Base-by-base conservation (phyloP, 345 rosid genomes). In the Rubroshorea leprosula region DNA sequence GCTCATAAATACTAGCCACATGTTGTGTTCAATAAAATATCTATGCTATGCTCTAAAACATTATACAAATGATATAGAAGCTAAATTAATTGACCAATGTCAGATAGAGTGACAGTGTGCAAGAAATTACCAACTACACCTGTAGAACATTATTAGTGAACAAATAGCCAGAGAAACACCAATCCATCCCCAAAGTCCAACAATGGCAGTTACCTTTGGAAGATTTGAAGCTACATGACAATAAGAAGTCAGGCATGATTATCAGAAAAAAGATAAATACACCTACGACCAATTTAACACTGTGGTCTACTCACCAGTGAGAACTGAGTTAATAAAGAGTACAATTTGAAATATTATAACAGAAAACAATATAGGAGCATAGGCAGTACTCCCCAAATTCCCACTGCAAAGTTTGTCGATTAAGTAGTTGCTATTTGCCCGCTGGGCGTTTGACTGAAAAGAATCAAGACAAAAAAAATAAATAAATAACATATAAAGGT, bases 171-270 rank as follows among this genome's bases (percentile, higher is more conserved):
- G 57, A 62, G 97, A 83, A 64, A 89, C 78, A 68, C 83, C 71
- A 26, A 66, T 66, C 84, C 94, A 85, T 49, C 83, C 87, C 97
- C 97, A 89, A 55, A 89, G 72, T 59, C 91, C 99, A 76, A 78
- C 72, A 80, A 60, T 68, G 63, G 97, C 96, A 70, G 97, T 89
- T 55, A 89, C 74, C 77, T 76, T 87, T 29, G 99, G 77, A 72
- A 93, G 83, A 76, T 68, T 74, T 41, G 92, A 74, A 71, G 91
- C 97, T 93, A 66, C 61, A 73, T 24, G 25, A 35, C 67, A 62
- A 43, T 63, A 80, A 46, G 44, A 23, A 52, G 47, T 49, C 51
- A 64, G 56, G 50, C 51, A 62, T 51, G 39, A 74, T 58, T 55
- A 63, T 13, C 14, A 50, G 27, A 55, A 19, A 21, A 62, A 62